Evolutionary conservation across 768 basidiomycete genomes (phyloP).

Genomic region (Trametes coccinea): DNA sequence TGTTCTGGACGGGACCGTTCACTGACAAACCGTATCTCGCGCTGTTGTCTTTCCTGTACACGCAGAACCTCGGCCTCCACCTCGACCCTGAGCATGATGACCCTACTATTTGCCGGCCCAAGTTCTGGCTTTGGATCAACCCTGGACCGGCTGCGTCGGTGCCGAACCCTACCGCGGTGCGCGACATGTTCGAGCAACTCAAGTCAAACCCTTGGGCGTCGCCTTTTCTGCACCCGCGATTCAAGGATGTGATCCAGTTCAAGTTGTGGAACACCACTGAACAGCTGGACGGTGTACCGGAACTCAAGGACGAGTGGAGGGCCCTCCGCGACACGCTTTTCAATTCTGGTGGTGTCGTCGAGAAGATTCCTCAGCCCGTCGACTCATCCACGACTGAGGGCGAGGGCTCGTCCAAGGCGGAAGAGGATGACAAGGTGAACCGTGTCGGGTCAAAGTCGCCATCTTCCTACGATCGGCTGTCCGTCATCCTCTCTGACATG

Average conservation of each 20-base stretch:
- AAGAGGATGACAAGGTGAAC: constrained; percentile 61
- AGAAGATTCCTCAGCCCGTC: constrained; percentile 54
- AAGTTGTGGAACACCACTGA: constrained; percentile 99
- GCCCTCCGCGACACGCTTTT: constrained; percentile 73
- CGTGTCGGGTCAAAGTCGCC: constrained; percentile 89
- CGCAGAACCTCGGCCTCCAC: constrained; percentile 90
- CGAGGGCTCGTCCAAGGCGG: constrained; percentile 8
- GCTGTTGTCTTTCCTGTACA: constrained; percentile 91
- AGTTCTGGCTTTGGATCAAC: constrained; percentile 99
- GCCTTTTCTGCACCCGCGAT: constrained; percentile 90
- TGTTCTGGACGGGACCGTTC: constrained; percentile 99
- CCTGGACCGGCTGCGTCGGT: constrained; percentile 93
- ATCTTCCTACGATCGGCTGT: constrained; percentile 85
- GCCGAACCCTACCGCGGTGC: constrained; percentile 78
- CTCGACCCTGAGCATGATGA: constrained; percentile 50
- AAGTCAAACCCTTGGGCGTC: constrained; percentile 90
- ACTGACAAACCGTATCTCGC: constrained; percentile 99
- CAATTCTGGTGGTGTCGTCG: constrained; percentile 82
- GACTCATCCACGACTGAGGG: constrained; percentile 31
- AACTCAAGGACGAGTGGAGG: constrained; percentile 90
- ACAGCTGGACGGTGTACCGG: constrained; percentile 88
- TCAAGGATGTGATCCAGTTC: constrained; percentile 91
- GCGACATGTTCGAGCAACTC: constrained; percentile 82
- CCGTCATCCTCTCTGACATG: constrained; percentile 95
- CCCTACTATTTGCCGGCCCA: constrained; percentile 72